Evolutionary conservation across 345 rosid species (phyloP).

Genomic region (Isatis tinctoria): DNA sequence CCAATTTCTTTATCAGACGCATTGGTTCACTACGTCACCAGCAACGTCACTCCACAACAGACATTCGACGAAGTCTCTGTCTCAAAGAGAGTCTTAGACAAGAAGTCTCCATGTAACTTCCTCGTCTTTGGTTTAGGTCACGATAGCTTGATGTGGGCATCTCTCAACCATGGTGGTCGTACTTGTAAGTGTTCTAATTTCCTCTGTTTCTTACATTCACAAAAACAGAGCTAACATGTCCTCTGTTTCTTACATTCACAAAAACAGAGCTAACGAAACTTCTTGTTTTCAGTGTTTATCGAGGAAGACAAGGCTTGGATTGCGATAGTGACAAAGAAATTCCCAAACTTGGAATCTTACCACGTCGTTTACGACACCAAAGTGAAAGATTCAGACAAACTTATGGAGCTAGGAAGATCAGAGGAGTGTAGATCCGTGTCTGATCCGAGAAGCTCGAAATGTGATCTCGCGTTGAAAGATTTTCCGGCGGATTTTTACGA

Average conservation of each 20-base stretch:
- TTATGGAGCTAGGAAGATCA: constrained; percentile 61
- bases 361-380: constrained; percentile 75
- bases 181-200: constrained; percentile 35
- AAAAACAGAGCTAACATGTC: too few relatives aligned
- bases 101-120: constrained; percentile 85
- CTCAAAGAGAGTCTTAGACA: constrained; percentile 54
- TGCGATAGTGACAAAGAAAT: constrained; percentile 47
- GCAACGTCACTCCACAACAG: constrained; percentile 84
- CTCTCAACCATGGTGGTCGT: constrained; percentile 83
- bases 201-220: neutral
- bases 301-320: constrained; percentile 95
- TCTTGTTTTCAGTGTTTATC: constrained; percentile 44
- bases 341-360: constrained; percentile 65
- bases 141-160: constrained; percentile 90
- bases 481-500: constrained; percentile 71
- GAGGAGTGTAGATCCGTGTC: constrained; percentile 60
- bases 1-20: constrained; percentile 64
- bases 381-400: constrained; percentile 59
- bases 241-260: constrained; percentile 1
- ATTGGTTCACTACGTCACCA: constrained; percentile 76
- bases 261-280: neutral
- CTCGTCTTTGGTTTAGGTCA: constrained; percentile 91
- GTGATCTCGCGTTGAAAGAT: constrained; percentile 71
- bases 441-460: constrained; percentile 71
- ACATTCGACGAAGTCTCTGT: constrained; percentile 74